Base-by-base conservation (phyloP, 1,284 basidiomycete species). In the Marasmius fiardii region DNA sequence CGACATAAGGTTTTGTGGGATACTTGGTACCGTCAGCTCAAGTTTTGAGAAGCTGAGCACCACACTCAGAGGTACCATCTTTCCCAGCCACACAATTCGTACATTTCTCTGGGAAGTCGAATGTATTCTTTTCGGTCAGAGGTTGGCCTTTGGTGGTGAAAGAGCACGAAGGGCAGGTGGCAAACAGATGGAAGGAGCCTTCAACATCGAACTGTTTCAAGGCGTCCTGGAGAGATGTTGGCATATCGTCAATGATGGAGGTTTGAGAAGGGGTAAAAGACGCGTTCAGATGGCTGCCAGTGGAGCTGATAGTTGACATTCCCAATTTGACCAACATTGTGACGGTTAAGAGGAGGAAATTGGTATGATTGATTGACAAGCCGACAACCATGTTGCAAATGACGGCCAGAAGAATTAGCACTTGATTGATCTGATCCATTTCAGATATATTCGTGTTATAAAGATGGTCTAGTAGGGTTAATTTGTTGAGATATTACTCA, bases 101-200 rank as follows among this genome's bases (percentile, higher is more conserved):
- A 33, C n/a, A 11, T 53, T 48, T 28, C 31, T 43, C 31, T 18
- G 34, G n/a, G 57, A 57, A 31, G 21, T 44, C 43, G n/a, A 44
- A 44, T 18, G 43, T 11, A n/a, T n/a, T n/a, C n/a, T n/a, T n/a
- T n/a, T n/a, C n/a, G n/a, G n/a, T n/a, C n/a, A n/a, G n/a, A n/a
- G n/a, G n/a, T 61, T 21, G 35, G 7, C 59, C 58, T 4, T 47
- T 12, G 34, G 63, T 60, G 7, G 56, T 60, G 50, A 31, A 60
- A 34, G 59, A 54, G 35, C 62, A 64, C n/a, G 45, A 23, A 5
- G 60, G 60, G 51, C 63, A 64, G 11, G 56, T 55, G 6, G 63
- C 62, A 41, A 50, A 61, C n/a, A 57, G 54, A 18, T 53, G 59
- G 4, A 49, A 54, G 23, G 55, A 37, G 11, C 56, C 55, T 14